These are phyloP conservation scores for Papiliotrema terrestris DNA, from an alignment of 1,284 basidiomycete genomes.

Conservation along the genomic window DNA sequence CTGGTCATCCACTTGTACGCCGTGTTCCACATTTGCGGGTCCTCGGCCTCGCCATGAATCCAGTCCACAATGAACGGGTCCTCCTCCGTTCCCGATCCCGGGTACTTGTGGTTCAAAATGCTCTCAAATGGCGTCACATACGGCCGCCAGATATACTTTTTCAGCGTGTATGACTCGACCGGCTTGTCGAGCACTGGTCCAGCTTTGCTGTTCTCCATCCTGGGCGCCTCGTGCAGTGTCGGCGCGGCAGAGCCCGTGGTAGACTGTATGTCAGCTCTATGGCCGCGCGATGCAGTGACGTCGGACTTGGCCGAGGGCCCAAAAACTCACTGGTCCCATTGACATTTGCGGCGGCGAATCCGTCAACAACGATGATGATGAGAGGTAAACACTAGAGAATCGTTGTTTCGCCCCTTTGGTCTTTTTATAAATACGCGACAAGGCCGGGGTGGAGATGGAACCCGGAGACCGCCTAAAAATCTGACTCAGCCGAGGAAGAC, in stretches of 20 bases:
- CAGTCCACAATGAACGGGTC: slow-evolving; percentile 49
- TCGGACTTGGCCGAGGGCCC: not conserved
- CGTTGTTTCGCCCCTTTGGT: not conserved
- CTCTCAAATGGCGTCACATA: slow-evolving; percentile 44
- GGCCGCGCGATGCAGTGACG: not conserved
- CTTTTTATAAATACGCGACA: slow-evolving; percentile 11
- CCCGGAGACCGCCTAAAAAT: not conserved
- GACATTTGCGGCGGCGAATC: not conserved
- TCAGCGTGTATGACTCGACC: slow-evolving; percentile 25
- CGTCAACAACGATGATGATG: not conserved
- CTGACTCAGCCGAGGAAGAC: not conserved
- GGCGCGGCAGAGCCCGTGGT: not conserved
- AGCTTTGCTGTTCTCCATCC: not conserved
- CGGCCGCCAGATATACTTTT: slow-evolving; percentile 34
- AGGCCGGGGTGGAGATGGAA: not conserved
- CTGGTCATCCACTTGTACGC: slow-evolving; percentile 31
- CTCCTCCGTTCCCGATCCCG: slow-evolving; percentile 44
- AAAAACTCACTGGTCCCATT: not conserved
- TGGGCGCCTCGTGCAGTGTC: not conserved
- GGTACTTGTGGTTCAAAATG: slow-evolving; percentile 44
- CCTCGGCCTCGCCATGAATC: slow-evolving; percentile 33
- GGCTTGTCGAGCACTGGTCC: slow-evolving; percentile 8
- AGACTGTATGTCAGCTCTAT: not conserved
- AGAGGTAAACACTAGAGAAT: not conserved
- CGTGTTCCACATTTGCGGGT: slow-evolving; percentile 35